phyloP scores from a whole-genome alignment of 108 stramenopile species.

The Nannochloropsis oceanica region DNA sequence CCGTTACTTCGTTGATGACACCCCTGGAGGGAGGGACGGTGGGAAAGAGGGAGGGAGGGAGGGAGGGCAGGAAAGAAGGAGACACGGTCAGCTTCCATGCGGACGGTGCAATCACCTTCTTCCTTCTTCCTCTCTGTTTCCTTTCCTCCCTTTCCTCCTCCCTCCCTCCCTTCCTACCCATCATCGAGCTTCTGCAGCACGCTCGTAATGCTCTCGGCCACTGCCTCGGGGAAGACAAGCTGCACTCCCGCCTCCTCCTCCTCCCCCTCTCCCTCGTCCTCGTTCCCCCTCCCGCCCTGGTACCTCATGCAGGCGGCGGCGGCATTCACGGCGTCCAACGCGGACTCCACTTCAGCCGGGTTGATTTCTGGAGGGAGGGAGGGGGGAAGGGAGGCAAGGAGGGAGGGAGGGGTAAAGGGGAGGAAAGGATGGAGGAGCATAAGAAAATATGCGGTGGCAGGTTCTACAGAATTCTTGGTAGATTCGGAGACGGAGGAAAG shows the following conservation, averaged over 20 bases:
- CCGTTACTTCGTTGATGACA: neutral
- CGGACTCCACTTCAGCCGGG: neutral
- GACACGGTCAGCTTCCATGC: neutral
- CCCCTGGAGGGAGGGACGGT: neutral
- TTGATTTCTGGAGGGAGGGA: neutral
- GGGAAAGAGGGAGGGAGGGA: neutral
- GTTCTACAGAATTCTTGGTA: no score
- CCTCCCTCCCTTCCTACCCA: neutral
- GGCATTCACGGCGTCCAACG: neutral
- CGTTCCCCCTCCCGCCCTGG: neutral
- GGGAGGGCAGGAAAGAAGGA: neutral
- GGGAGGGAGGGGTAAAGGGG: neutral
- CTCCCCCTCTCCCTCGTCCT: neutral
- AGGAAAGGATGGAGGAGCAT: neutral
- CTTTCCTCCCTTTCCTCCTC: no score
- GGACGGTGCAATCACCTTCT: no score
- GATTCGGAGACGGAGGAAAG: neutral
- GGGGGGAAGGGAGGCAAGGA: neutral
- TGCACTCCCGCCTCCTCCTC: neutral
- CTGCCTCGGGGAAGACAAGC: neutral
- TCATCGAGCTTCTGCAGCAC: neutral
- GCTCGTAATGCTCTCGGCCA: neutral
- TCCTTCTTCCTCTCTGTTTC: no score
- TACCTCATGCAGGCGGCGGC: neutral
- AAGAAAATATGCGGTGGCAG: no score